Evolutionary conservation across 371 early-diverging fungal genomes (phyloP).

Genomic region (Mucor indicus): DNA sequence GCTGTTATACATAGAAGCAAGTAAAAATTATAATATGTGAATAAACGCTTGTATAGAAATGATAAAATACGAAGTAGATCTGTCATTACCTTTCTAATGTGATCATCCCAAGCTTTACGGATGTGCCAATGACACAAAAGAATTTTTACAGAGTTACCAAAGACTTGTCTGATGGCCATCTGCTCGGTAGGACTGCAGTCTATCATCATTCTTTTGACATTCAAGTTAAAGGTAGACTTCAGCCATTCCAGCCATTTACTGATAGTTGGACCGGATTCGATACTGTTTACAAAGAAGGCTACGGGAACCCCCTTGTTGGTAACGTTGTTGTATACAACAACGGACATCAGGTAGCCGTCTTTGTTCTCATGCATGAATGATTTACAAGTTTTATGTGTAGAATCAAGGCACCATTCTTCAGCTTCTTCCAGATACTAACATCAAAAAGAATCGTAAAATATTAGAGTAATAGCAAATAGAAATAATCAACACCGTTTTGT

Average conservation of each 20-base stretch:
- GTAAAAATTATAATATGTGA: no score
- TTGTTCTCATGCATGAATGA: background rate
- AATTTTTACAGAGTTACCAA: background rate
- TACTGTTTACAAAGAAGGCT: slow-evolving; percentile 2
- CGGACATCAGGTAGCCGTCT: background rate
- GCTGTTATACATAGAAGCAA: no score
- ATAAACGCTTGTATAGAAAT: no score
- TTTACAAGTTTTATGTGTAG: slow-evolving; percentile 1
- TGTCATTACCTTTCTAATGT: slow-evolving; percentile 1
- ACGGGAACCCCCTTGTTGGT: slow-evolving; percentile 6
- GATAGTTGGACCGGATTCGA: no score
- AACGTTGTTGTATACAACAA: background rate
- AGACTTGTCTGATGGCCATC: background rate
- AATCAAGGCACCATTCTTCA: slow-evolving; percentile 4
- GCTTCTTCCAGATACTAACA: no score
- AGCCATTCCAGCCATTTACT: no score
- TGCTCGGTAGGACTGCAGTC: slow-evolving; percentile 7
- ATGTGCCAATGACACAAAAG: slow-evolving; percentile 12
- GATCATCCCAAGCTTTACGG: slow-evolving; percentile 4
- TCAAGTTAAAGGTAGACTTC: no score
- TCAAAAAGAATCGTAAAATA: background rate
- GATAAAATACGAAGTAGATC: no score
- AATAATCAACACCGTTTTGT: no score
- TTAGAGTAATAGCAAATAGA: no score
- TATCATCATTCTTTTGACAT: slow-evolving; percentile 2